Base-by-base conservation (phyloP, 345 rosid species). In the Populus euphratica region DNA sequence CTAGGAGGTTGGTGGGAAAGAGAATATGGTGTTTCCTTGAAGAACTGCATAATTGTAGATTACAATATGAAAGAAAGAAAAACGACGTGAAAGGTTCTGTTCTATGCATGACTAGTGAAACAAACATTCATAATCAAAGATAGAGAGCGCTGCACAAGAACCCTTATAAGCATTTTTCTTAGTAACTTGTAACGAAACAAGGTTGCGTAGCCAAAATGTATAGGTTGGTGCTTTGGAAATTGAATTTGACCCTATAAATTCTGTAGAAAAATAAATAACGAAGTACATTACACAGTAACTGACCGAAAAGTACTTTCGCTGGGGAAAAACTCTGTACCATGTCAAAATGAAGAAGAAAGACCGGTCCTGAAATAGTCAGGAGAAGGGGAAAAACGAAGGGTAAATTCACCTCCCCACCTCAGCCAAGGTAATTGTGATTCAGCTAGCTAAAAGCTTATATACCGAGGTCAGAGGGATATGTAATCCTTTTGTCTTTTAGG, bases 401-500 rank as follows among this genome's bases (percentile, higher is more conserved):
- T 54, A 44, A 36, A 6, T 17, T 20, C 69, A 59, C 23, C 69
- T 9, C 35, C n/a, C 68, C 38, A 73, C 4, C 18, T 54, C 73
- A 27, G 41, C 16, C 16, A 9, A 73, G 72, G 73, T 47, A 73
- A 39, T 23, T 67, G 47, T 73, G 64, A 44, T 54, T 41, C 68
- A 50, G n/a, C 21, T 35, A 66, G 20, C 64, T 31, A 73, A 17
- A 7, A 33, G 70, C 59, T 50, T 63, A 36, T 36, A 44, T 29
- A 35, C 43, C 1, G 38, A 70, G 43, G 54, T 20, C 36, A 68
- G 23, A 18, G 49, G 49, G 81, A 38, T 63, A 65, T 38, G 76
- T 65, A 69, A 61, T 76, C 81, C 79, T 76, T 79, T 76, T 85
- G 89, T 85, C 84, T 43, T 81, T 72, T 77, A 47, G 81, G 76